These are phyloP conservation scores for Neohortaea acidophila DNA, from an alignment of 495 filamentous ascomycete genomes.

Conservation along the genomic window DNA sequence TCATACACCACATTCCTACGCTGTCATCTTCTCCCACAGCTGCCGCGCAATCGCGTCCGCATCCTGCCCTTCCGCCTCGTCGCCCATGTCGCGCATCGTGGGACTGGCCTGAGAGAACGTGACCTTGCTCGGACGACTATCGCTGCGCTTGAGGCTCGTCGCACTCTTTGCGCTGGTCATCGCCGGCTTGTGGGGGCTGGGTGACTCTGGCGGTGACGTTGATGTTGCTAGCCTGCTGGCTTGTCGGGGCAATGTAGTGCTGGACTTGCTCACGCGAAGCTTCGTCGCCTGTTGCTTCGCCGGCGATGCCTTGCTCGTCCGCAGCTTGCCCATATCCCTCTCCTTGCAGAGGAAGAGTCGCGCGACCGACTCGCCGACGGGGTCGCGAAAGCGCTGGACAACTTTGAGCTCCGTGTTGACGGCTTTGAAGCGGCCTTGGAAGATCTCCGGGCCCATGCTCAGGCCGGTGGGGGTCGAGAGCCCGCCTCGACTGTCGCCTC, in stretches of 20 bases:
- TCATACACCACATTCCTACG: too few species aligned
- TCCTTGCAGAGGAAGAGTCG: conserved; percentile 4
- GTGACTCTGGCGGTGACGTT: conserved; percentile 4
- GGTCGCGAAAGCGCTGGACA: conserved; percentile 14
- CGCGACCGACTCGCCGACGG: conserved; percentile 8
- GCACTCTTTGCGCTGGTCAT: conserved; percentile 1
- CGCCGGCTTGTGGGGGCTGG: conserved; percentile 4
- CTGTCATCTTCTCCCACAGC: too few species aligned
- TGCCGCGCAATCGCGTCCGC: conserved; percentile 12
- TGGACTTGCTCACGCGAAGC: conserved; percentile 8
- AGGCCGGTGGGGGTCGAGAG: not conserved
- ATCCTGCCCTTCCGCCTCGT: not conserved
- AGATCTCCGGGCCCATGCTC: conserved; percentile 13
- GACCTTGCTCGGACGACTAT: not conserved
- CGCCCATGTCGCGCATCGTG: not conserved
- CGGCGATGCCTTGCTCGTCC: not conserved
- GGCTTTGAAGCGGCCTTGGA: conserved; percentile 18
- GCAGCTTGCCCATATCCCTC: not conserved
- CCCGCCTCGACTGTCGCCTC: not conserved
- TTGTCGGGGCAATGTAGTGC: conserved; percentile 1
- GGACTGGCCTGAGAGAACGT: conserved; percentile 5
- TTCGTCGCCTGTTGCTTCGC: not conserved
- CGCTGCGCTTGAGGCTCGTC: conserved; percentile 1
- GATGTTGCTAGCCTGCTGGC: conserved; percentile 10
- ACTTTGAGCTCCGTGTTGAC: conserved; percentile 16